A percentile compares a stretch with the other conserved stretches of the same genome.
Evolutionary conservation across 345 rosid species (phyloP).

Genomic region (Orychophragmus violaceus): DNA sequence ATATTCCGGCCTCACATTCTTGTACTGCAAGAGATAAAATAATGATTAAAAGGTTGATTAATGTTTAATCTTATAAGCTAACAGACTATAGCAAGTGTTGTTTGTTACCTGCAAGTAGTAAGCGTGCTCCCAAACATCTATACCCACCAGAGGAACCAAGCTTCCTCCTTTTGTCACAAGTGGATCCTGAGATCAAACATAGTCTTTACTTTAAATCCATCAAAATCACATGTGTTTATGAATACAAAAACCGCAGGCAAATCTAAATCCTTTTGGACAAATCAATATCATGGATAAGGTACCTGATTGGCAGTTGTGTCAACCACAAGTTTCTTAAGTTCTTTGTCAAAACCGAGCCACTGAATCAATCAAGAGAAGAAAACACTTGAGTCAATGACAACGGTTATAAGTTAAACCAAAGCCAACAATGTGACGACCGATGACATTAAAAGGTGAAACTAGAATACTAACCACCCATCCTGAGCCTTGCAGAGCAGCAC

Average conservation of each 20-base stretch:
- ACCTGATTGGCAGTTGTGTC: slow-evolving; percentile 96
- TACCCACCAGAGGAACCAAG: slow-evolving; percentile 78
- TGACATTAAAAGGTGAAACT: background rate
- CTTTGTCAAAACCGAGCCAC: slow-evolving; percentile 96
- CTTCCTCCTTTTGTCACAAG: slow-evolving; percentile 69
- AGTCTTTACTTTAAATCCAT: background rate
- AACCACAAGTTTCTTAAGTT: slow-evolving; percentile 71
- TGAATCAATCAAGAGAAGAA: slow-evolving; percentile 19
- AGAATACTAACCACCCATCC: slow-evolving; percentile 91
- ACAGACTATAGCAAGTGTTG: background rate
- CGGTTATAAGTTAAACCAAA: background rate
- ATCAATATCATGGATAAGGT: slow-evolving; percentile 2
- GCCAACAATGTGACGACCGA: background rate
- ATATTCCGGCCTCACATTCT: slow-evolving; percentile 82
- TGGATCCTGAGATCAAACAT: slow-evolving; percentile 56
- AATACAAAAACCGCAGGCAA: background rate
- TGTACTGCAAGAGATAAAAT: slow-evolving; percentile 49
- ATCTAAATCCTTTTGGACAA: background rate
- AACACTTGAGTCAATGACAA: slow-evolving; percentile 2
- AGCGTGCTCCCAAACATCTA: slow-evolving; percentile 99
- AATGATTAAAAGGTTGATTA: background rate
- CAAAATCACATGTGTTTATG: background rate
- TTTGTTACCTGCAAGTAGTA: slow-evolving; percentile 84
- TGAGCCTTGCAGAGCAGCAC: slow-evolving; percentile 94
- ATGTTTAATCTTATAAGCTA: background rate